Evolutionary conservation across 345 rosid genomes (phyloP), one percentile per base, ranked within the genome.

Genomic region (Gossypium mustelinum): DNA sequence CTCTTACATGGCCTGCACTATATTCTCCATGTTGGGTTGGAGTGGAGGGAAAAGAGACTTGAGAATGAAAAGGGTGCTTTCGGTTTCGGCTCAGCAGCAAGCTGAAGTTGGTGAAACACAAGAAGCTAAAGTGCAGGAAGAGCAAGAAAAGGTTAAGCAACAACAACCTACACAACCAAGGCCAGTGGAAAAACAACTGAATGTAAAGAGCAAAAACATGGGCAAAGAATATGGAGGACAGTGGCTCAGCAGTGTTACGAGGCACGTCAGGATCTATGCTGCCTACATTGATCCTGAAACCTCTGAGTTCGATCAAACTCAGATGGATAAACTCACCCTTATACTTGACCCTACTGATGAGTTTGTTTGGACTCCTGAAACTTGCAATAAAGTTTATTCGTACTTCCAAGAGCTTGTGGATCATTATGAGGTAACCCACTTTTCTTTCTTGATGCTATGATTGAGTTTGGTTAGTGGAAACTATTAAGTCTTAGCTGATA

Each of bases 341-440:
- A 82, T 94, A 57, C 90, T 94, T n/a, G 97, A 94, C 71, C 97
- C 97, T 2, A 80, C 89, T 43, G 82, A 90, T 51, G 98, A 94
- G 85, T 92, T 94, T 66, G 70, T 90, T 6, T 94, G 98, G 98
- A 87, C 84, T 2, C 83, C 86, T n/a, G 94, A 89, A 66, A 88
- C 86, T 61, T 84, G 88, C 82, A 76, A 80, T 70, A 88, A 81
- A 84, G 97, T 92, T 24, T 94, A 87, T 65, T 80, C 86, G 29
- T 88, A 84, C 76, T 94, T 94, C 78, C 98, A 94, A 80, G 98
- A 92, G 81, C 98, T 92, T 20, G 97, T 94, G 11, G 97, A 94
- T 83, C 97, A 94, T 85, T 94, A 94, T 24, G 97, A 94, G 97
- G 98, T 83, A 83, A 44, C 7, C 70, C 51, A 3, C 11, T 18